Evolutionary conservation across 2,329 filamentous ascomycete genomes (phyloP), one percentile per base, ranked within the genome.

Genomic region (Arthrobotrys megalospora): DNA sequence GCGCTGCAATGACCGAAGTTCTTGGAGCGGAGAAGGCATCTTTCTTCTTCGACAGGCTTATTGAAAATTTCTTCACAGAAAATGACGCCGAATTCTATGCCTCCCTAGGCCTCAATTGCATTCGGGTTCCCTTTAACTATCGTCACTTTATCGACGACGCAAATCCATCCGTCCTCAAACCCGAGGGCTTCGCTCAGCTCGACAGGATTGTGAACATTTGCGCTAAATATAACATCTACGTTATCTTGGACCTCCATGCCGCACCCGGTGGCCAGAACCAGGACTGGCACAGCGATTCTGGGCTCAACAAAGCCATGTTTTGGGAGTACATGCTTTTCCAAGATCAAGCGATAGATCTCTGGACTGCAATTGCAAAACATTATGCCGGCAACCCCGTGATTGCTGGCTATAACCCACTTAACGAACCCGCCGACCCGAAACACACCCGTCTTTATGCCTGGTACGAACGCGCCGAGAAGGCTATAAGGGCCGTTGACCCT

Each of bases 391-490:
- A 87, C 72, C 80, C 85, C 3, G 86, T 85, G 84, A 84, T 87
- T n/a, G 87, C 87, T 3, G 87, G 87, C 1, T 88, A 88, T 80
- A 88, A 88, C 70, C 86, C 86, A 1, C 84, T 88, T 45, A 88
- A 88, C 78, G 87, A 88, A 80, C 87, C 86, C 2, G 85, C 84
- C 64, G 87, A 88, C 77, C 85, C 87, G 0, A 80, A 85, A 66
- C 86, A 88, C 75, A 82, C 83, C 48, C 83, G 86, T 0, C 83
- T 88, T 0, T 85, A 84, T 6, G 83, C 83, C 0, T 88, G 86
- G 80, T 88, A 88, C 79, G 83, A 85, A 4, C 82, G 86, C 0
- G 80, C 87, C 0, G 87, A 87, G 79, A 85, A 85, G 47, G 85
- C 84, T 1, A 86, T 88, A 69, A 83, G 86, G 1, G 81, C 82